These are phyloP conservation scores for Hanseniaspora osmophila DNA, from an alignment of 805 yeast genomes.

Conservation along the genomic window DNA sequence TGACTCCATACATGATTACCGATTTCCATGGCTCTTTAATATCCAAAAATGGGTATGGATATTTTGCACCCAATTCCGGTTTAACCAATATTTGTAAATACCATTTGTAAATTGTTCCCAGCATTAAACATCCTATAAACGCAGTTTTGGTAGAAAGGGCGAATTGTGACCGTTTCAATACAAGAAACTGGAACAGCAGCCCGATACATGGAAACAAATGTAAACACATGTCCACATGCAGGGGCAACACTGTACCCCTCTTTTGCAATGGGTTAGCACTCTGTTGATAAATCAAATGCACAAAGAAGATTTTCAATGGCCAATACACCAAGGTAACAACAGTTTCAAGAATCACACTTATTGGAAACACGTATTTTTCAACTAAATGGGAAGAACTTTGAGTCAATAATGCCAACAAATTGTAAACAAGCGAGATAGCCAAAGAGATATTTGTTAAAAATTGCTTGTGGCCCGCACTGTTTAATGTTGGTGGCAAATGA, in stretches of 20 bases:
- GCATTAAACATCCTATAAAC: slow-evolving; percentile 23
- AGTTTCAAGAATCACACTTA: slow-evolving; percentile 43
- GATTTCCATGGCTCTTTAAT: slow-evolving; percentile 32
- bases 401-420: slow-evolving; percentile 7
- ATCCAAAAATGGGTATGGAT: slow-evolving; percentile 59
- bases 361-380: slow-evolving; percentile 25
- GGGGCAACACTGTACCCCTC: slow-evolving; percentile 23
- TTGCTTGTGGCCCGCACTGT: slow-evolving; percentile 53
- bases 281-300: slow-evolving; percentile 32
- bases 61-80: slow-evolving; percentile 31
- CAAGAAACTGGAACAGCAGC: slow-evolving; percentile 40
- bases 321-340: slow-evolving; percentile 56
- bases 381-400: neutral
- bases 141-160: slow-evolving; percentile 25
- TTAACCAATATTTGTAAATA: slow-evolving; percentile 36
- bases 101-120: slow-evolving; percentile 40
- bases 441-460: slow-evolving; percentile 59
- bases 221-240: slow-evolving; percentile 39
- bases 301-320: slow-evolving; percentile 44
- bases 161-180: slow-evolving; percentile 35
- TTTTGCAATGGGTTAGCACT: slow-evolving; percentile 5
- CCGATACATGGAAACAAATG: slow-evolving; percentile 46
- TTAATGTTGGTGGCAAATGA: slow-evolving; percentile 35
- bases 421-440: slow-evolving; percentile 27
- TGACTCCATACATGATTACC: slow-evolving; percentile 34